These are phyloP conservation scores for Candida insectorum DNA, from an alignment of 805 yeast species.

Conservation along the genomic window DNA sequence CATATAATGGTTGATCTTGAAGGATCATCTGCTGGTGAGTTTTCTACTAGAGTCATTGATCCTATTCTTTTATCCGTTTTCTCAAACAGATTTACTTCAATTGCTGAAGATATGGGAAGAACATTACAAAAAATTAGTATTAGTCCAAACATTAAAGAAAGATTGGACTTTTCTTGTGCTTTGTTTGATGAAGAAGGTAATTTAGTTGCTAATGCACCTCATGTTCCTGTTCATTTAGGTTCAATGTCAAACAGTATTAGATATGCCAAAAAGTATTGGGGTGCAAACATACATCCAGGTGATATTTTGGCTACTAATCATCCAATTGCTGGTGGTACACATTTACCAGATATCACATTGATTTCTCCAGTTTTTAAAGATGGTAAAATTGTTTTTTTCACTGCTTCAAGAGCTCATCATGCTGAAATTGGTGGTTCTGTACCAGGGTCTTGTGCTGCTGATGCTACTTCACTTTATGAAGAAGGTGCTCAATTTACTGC, in stretches of 20 bases:
- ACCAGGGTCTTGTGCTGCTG: constrained; percentile 15
- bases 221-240: constrained; percentile 81
- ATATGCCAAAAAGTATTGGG: constrained; percentile 63
- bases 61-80: constrained; percentile 74
- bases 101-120: constrained; percentile 87
- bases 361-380: constrained; percentile 17
- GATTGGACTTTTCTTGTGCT: constrained; percentile 83
- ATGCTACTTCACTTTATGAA: constrained; percentile 12
- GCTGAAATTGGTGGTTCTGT: constrained; percentile 18
- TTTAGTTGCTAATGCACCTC: constrained; percentile 83
- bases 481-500: constrained; percentile 17
- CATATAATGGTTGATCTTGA: constrained; percentile 50
- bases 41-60: constrained; percentile 36
- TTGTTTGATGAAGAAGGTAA: constrained; percentile 71
- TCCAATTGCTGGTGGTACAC: constrained; percentile 81
- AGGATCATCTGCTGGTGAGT: constrained; percentile 12
- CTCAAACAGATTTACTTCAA: constrained; percentile 81
- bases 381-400: constrained; percentile 12
- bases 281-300: constrained; percentile 60
- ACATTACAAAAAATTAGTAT: constrained; percentile 76
- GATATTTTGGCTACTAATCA: constrained; percentile 77
- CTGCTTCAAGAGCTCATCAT: constrained; percentile 19
- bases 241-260: constrained; percentile 80
- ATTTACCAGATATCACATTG: constrained; percentile 59
- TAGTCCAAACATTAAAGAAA: constrained; percentile 77